These are phyloP conservation scores for Daldinia vernicosa DNA, from an alignment of 495 filamentous ascomycete genomes.

Conservation along the genomic window DNA sequence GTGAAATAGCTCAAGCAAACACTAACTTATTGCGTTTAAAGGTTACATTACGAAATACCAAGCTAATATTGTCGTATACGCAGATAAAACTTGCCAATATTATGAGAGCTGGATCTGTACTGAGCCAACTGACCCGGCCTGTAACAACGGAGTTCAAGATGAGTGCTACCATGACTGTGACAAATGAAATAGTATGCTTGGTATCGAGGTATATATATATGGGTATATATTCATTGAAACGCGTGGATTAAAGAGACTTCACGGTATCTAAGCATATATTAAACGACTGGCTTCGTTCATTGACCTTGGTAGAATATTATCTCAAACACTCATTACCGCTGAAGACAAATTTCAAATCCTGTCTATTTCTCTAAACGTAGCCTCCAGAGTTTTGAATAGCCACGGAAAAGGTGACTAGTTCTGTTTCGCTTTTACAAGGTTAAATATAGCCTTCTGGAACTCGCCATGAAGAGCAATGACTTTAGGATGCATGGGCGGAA, in stretches of 20 bases:
- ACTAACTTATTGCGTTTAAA: neutral
- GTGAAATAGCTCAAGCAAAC: neutral
- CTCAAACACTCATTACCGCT: neutral
- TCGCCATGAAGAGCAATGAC: slow-evolving; percentile 29
- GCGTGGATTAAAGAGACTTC: no score
- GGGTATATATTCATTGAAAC: neutral
- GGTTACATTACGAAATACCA: neutral
- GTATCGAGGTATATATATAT: neutral
- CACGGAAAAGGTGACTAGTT: neutral
- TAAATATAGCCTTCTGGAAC: slow-evolving; percentile 29
- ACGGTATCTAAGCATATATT: neutral
- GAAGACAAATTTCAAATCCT: neutral
- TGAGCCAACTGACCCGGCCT: neutral
- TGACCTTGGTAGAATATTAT: neutral
- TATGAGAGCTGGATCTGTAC: neutral
- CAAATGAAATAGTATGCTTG: neutral
- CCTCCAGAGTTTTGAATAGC: neutral
- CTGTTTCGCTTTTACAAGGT: neutral
- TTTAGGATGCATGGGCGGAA: slow-evolving; percentile 25
- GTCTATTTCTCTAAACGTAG: neutral
- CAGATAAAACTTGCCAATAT: neutral
- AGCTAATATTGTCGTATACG: neutral
- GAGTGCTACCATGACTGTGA: neutral
- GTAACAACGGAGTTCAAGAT: neutral
- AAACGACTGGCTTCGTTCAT: neutral